Evolutionary conservation across 2,329 filamentous ascomycete species (phyloP).

Genomic region (Pestalotiopsis sp.): DNA sequence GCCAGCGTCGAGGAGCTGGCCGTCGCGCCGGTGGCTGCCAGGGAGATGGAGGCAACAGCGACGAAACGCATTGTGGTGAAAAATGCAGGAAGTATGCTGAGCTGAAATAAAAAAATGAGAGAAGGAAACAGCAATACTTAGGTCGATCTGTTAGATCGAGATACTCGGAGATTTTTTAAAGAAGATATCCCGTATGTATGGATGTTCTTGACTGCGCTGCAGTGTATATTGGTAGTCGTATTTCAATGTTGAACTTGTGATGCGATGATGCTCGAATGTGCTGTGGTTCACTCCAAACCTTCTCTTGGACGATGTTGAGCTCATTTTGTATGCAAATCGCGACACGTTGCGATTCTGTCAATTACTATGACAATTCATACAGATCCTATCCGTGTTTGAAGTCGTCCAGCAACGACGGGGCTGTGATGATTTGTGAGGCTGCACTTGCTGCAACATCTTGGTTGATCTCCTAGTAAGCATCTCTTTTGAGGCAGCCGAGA

Average conservation of each 20-base stretch:
- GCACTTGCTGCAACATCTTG: background rate
- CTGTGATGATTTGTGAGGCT: background rate
- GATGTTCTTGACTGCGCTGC: background rate
- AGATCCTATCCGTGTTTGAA: background rate
- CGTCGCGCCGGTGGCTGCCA: background rate
- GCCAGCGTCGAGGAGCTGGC: background rate
- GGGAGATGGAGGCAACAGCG: background rate
- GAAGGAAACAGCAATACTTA: background rate
- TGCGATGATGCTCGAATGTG: background rate
- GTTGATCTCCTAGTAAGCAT: conserved; percentile 7
- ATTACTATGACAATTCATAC: background rate
- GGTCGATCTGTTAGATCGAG: background rate
- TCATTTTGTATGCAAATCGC: background rate
- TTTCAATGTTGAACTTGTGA: background rate
- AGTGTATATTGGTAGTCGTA: background rate
- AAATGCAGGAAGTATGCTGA: background rate
- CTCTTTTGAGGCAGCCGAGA: background rate
- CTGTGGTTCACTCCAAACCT: background rate
- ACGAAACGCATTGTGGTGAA: background rate
- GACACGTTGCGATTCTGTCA: background rate
- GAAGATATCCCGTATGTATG: background rate
- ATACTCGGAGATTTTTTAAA: background rate
- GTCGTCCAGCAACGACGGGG: background rate
- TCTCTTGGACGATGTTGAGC: background rate
- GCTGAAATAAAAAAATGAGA: background rate